Evolutionary conservation across 805 yeast genomes (phyloP), one percentile per base, ranked within the genome.

Genomic region (Hyphopichia homilentoma): DNA sequence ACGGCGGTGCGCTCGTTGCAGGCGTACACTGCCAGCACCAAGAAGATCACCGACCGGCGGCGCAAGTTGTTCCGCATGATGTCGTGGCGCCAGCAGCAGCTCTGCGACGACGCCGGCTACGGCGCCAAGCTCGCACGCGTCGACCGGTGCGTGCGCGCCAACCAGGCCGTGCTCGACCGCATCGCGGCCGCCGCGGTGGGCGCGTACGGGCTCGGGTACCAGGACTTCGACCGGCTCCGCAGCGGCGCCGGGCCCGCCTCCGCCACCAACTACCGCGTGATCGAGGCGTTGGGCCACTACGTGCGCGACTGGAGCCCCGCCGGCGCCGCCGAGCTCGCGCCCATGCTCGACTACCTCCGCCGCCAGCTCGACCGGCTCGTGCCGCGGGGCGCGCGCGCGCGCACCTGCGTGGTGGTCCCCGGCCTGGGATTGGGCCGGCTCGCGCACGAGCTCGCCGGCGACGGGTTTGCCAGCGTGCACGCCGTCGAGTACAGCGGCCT

Each of bases 391-490:
- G 54, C 59, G 19, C 47, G 58, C 23, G 12, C 36, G 0, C 57
- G 61, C 5, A 74, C 84, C 0, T 57, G 75, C 8, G 68, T 86
- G 0, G 58, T 89, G 4, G 74, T 85, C 1, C 97, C 97, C 0
- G 97, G 97, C 0, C 76, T 93, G 2, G 97, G 97, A 0, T 63
- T 84, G 16, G 96, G 96, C 0, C 64, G 87, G 42, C 60, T 87
- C 0, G 80, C 95, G 2, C 79, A 79, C 49, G 85, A 79, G 38
- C 38, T 86, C 16, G 64, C 78, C 2, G 7, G 11, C 4, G 68
- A 66, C 26, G 60, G 68, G 29, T 71, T 64, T 39, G 55, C 55
- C 0, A 47, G 65, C 4, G 88, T 86, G 0, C 81, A 80, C 38
- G 79, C 94, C 0, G 71, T 86, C 20, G 97, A 89, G 50, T 76